Evolutionary conservation across 306 rosid species (phyloP).

Genomic region (Cucumis hystrix): DNA sequence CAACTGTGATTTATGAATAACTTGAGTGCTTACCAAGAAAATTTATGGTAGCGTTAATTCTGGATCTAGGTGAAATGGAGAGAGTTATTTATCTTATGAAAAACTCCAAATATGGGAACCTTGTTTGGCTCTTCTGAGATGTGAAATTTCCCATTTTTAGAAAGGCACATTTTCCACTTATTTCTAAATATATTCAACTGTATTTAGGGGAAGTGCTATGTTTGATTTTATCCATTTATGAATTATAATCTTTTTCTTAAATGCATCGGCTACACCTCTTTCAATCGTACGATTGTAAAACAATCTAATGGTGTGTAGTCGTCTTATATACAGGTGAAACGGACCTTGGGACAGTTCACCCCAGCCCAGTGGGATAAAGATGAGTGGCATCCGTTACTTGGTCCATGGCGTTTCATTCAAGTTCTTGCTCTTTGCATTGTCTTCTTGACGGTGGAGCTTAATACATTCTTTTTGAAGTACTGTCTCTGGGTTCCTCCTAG

Average conservation of each 20-base stretch:
- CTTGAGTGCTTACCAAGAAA: background rate
- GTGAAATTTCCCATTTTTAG: background rate
- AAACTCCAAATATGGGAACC: background rate
- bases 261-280: background rate
- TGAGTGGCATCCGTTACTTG: conserved; percentile 96
- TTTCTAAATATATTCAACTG: background rate
- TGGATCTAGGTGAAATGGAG: background rate
- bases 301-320: background rate
- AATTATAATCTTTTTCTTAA: background rate
- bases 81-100: background rate
- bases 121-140: background rate
- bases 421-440: conserved; percentile 70
- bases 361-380: conserved; percentile 99
- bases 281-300: background rate
- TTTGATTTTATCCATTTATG: background rate
- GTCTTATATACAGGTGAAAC: conserved; percentile 50
- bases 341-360: conserved; percentile 84
- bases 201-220: background rate
- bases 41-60: background rate
- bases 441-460: conserved; percentile 77
- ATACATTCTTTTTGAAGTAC: conserved; percentile 92
- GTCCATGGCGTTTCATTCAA: conserved; percentile 98
- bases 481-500: conserved; percentile 93
- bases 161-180: background rate
- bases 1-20: background rate